Conservation (phyloP, 1,284 basidiomycete species). For the Cutaneotrichosporon mucoides region DNA sequence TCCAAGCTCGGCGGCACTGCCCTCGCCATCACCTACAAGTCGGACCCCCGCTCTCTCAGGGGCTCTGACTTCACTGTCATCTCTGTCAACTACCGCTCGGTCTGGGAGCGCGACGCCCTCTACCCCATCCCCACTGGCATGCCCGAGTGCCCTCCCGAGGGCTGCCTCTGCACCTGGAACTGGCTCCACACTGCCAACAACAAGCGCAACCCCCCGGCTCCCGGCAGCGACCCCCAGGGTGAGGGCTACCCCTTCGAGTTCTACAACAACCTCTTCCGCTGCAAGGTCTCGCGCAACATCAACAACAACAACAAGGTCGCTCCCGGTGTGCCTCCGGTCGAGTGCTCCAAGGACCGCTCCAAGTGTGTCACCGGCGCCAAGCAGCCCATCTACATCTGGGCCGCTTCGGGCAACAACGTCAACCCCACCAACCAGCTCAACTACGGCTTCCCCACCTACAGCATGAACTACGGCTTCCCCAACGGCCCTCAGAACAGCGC, state of each 20-base stretch:
- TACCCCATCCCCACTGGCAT: conserved; percentile 48
- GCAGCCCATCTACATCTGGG: conserved; percentile 13
- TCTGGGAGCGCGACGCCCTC: conserved; percentile 5
- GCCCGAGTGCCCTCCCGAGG: conserved; percentile 63
- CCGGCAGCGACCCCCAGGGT: background rate
- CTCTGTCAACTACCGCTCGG: conserved; percentile 59
- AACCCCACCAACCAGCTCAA: conserved; percentile 55
- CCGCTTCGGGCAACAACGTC: background rate
- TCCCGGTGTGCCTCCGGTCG: conserved; percentile 46
- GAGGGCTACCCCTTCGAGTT: conserved; percentile 15
- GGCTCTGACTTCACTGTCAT: conserved; percentile 67
- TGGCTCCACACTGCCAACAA: conserved; percentile 13
- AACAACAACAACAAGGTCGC: conserved; percentile 22
- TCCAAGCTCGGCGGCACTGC: conserved; percentile 11
- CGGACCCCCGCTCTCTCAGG: conserved; percentile 44
- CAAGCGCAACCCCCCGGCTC: background rate
- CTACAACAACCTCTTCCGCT: conserved; percentile 72
- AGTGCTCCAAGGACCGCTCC: conserved; percentile 30
- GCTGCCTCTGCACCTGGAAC: conserved; percentile 62
- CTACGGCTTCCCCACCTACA: conserved; percentile 27
- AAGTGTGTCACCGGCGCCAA: conserved; percentile 31
- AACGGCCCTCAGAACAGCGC: conserved; percentile 47
- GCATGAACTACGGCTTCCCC: conserved; percentile 47
- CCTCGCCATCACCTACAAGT: conserved; percentile 15
- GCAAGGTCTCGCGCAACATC: conserved; percentile 56